Conservation (phyloP, 768 basidiomycete genomes). For the Mycena olivaceomarginata region DNA sequence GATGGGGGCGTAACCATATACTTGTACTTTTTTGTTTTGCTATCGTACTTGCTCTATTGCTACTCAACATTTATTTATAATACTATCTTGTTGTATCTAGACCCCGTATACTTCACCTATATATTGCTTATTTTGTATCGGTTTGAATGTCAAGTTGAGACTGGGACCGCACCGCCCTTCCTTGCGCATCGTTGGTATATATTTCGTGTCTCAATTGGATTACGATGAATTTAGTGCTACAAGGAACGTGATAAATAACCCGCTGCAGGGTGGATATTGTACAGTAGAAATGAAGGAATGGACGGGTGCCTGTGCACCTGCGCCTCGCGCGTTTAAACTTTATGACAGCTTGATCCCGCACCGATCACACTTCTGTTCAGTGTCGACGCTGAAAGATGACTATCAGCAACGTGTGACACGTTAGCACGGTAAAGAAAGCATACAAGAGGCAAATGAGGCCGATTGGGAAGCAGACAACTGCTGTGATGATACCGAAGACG, state of each 20-base stretch:
- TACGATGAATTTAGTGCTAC: conserved; percentile 2
- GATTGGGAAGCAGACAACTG: conserved; percentile 49
- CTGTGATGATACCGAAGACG: conserved; percentile 47
- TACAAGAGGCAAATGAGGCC: conserved; percentile 55
- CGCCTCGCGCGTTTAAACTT: too few relatives aligned
- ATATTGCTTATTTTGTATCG: background rate
- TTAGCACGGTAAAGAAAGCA: conserved; percentile 47
- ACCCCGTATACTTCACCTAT: background rate
- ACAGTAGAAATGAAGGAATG: background rate
- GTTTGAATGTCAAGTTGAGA: background rate
- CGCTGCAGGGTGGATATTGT: background rate
- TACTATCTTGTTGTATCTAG: conserved; percentile 23
- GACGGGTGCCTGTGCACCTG: background rate
- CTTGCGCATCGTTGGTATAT: too few relatives aligned
- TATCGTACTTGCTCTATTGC: conserved; percentile 28
- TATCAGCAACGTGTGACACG: conserved; percentile 4
- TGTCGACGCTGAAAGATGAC: conserved; percentile 49
- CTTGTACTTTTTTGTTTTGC: conserved; percentile 12
- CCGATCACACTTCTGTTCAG: conserved; percentile 54
- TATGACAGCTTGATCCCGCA: conserved; percentile 54
- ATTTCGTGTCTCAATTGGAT: too few relatives aligned
- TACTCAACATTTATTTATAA: conserved; percentile 23
- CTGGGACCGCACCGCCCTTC: too few relatives aligned
- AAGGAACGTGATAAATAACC: conserved; percentile 7
- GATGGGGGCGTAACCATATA: background rate